Percentiles rank a stretch among this genome's conserved stretches.
phyloP scores from a whole-genome alignment of 2,329 filamentous ascomycete species.

The Alternaria burnsii region DNA sequence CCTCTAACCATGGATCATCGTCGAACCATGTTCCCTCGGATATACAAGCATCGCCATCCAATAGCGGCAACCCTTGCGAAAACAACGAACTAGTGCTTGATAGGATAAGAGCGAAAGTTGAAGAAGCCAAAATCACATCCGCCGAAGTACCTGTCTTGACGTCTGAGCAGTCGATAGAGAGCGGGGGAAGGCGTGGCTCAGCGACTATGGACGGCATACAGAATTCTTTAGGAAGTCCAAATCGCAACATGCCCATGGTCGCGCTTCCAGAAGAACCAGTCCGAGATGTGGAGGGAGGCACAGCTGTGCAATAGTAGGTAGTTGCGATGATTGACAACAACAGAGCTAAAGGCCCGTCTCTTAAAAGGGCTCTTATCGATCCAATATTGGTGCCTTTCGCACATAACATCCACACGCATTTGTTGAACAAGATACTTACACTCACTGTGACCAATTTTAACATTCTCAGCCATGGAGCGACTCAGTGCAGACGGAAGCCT shows the following conservation, averaged over 20 bases:
- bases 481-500: not conserved
- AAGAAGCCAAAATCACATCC: conserved; percentile 22
- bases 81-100: conserved; percentile 36
- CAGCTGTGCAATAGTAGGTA: conserved; percentile 25
- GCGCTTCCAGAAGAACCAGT: conserved; percentile 53
- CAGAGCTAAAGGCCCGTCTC: conserved; percentile 4
- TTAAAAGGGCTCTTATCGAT: not conserved
- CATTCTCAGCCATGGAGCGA: not conserved
- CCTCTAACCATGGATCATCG: not conserved
- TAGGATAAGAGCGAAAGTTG: conserved; percentile 34
- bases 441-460: not conserved
- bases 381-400: not conserved
- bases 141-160: conserved; percentile 18
- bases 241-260: conserved; percentile 55
- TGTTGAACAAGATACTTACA: not conserved
- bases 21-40: conserved; percentile 6
- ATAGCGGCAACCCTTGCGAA: conserved; percentile 25
- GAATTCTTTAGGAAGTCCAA: conserved; percentile 36
- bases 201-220: conserved; percentile 21
- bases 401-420: not conserved
- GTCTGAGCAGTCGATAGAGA: conserved; percentile 13
- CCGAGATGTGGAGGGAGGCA: conserved; percentile 49
- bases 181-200: conserved; percentile 1
- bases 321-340: conserved; percentile 4
- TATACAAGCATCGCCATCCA: conserved; percentile 3